Evolutionary conservation across 768 basidiomycete species (phyloP).

Genomic region (Gloeostereum incarnatum): DNA sequence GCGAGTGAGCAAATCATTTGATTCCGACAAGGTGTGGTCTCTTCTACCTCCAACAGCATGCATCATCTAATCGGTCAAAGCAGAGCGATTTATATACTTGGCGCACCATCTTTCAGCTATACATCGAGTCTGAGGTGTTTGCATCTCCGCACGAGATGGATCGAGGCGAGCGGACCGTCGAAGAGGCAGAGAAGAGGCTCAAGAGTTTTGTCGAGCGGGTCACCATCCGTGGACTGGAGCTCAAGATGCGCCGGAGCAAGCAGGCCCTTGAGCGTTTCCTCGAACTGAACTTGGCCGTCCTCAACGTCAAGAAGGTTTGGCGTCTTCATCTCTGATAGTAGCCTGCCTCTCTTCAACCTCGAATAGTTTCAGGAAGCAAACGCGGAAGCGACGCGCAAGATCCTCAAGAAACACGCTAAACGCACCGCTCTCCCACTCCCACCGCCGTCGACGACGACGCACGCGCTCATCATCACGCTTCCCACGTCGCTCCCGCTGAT

Average conservation of each 20-base stretch:
- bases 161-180: conserved; percentile 57
- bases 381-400: conserved; percentile 84
- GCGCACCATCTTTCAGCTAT: conserved; percentile 85
- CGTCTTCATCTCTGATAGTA: not conserved
- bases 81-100: conserved; percentile 75
- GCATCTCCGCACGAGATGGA: conserved; percentile 58
- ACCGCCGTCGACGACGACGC: conserved; percentile 10
- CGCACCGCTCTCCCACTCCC: conserved; percentile 75
- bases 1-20: conserved; percentile 18
- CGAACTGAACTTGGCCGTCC: conserved; percentile 65
- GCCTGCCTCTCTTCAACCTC: not conserved
- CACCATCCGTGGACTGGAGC: conserved; percentile 43
- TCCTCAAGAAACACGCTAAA: conserved; percentile 91
- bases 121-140: conserved; percentile 80
- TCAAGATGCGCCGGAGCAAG: conserved; percentile 48
- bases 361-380: conserved; percentile 73
- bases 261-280: conserved; percentile 63
- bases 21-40: conserved; percentile 9
- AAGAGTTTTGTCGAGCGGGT: conserved; percentile 54
- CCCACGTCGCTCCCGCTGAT: conserved; percentile 41
- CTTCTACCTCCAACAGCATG: conserved; percentile 14
- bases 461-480: conserved; percentile 21
- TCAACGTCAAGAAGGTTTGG: conserved; percentile 72
- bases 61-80: no score
- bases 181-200: conserved; percentile 63